Conservation (phyloP, 2,329 filamentous ascomycete species). For the Hypoxylon sp. region DNA sequence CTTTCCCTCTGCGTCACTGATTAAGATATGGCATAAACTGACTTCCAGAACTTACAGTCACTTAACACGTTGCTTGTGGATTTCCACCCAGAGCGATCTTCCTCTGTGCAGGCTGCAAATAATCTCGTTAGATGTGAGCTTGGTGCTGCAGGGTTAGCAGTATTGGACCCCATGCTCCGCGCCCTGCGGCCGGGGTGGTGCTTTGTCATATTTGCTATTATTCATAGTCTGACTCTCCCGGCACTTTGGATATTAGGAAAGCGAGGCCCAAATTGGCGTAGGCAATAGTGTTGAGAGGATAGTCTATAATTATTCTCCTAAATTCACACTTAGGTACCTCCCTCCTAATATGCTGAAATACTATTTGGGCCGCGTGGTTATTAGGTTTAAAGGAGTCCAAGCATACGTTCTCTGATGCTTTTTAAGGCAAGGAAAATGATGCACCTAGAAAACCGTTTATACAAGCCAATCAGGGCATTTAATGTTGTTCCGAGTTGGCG, state of each 20-base stretch:
- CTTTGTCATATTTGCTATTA: constrained; percentile 12
- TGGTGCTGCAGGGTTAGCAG: constrained; percentile 8
- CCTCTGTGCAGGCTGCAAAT: constrained; percentile 10
- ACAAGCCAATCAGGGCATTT: too few species aligned
- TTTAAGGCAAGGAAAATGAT: too few species aligned
- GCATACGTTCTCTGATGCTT: too few species aligned
- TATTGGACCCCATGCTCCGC: constrained; percentile 10
- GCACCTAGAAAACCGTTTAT: too few species aligned
- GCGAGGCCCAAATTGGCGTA: constrained; percentile 4
- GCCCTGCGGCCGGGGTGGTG: constrained; percentile 8
- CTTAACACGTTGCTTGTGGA: constrained; percentile 10
- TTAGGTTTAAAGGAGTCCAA: too few species aligned
- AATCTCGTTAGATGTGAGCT: constrained; percentile 15
- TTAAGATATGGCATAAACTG: background rate
- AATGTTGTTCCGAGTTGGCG: too few species aligned
- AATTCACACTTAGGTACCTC: background rate
- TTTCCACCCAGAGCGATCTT: constrained; percentile 6
- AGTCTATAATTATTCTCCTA: background rate
- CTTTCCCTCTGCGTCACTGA: background rate
- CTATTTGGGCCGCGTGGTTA: too few species aligned
- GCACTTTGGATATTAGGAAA: constrained; percentile 13
- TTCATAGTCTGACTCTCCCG: constrained; percentile 11
- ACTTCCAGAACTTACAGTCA: background rate
- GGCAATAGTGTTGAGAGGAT: background rate
- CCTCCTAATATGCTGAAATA: too few species aligned